These are phyloP conservation scores for Chenopodium album DNA, from an alignment of 148 eudicot species.

Conservation along the genomic window DNA sequence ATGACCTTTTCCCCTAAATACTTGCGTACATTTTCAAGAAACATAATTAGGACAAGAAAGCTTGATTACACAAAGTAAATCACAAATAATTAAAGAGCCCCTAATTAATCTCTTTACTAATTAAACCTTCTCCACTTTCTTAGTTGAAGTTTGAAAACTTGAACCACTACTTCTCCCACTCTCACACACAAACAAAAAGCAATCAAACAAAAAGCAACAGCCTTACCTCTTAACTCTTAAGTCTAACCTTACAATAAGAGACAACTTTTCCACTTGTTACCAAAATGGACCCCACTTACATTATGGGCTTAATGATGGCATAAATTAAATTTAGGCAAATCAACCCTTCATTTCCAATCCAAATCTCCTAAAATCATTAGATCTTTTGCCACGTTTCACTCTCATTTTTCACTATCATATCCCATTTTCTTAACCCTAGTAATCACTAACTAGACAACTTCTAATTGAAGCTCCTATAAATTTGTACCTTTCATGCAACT, in stretches of 20 bases:
- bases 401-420: neutral
- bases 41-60: conserved; percentile 3
- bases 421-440: conserved; percentile 6
- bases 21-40: neutral
- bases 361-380: neutral
- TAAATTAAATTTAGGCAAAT: neutral
- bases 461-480: conserved; percentile 17
- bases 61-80: neutral
- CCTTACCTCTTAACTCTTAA: conserved; percentile 28
- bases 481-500: neutral
- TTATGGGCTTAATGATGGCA: conserved; percentile 1
- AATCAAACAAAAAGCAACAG: conserved; percentile 20
- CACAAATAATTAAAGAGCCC: neutral
- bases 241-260: conserved; percentile 14
- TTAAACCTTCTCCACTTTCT: neutral
- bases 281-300: neutral
- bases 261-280: conserved; percentile 22
- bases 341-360: conserved; percentile 8
- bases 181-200: conserved; percentile 28
- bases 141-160: conserved; percentile 8
- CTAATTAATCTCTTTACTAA: too few relatives aligned
- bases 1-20: too few relatives aligned
- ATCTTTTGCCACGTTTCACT: conserved; percentile 28
- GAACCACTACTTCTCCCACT: conserved; percentile 9
- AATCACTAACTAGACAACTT: conserved; percentile 11